Evolutionary conservation across 164 flowering plant species (phyloP).

Genomic region (Chimonanthus praecox): DNA sequence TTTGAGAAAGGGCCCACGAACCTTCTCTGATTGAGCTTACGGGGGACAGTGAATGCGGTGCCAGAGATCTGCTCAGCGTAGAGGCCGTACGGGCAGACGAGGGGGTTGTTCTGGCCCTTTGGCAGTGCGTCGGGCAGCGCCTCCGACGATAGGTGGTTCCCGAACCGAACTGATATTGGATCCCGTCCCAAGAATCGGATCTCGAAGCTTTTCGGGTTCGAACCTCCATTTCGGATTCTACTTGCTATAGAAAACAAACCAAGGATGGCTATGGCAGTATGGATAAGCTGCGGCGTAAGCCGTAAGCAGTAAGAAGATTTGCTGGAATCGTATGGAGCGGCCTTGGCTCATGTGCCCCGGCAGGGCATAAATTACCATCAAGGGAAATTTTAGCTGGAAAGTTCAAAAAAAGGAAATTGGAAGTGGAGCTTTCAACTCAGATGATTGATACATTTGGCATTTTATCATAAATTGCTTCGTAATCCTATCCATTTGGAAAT

Average conservation of each 20-base stretch:
- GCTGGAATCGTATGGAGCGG: too few relatives aligned
- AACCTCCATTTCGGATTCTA: background rate
- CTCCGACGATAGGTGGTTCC: conserved; percentile 78
- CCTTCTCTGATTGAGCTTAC: conserved; percentile 75
- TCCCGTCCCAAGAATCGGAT: conserved; percentile 11
- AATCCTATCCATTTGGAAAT: too few relatives aligned
- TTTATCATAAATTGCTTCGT: too few relatives aligned
- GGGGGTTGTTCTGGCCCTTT: conserved; percentile 73
- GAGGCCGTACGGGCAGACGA: conserved; percentile 78
- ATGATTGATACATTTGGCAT: too few relatives aligned
- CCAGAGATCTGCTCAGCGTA: conserved; percentile 98
- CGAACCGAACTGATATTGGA: conserved; percentile 67
- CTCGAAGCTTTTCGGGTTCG: background rate
- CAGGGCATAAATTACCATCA: too few relatives aligned
- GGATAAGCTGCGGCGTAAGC: too few relatives aligned
- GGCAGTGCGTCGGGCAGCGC: conserved; percentile 82
- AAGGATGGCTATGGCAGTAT: too few relatives aligned
- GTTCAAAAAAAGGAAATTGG: too few relatives aligned
- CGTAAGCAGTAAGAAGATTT: too few relatives aligned
- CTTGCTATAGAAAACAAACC: background rate
- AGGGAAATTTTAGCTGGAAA: too few relatives aligned
- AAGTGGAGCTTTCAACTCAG: too few relatives aligned
- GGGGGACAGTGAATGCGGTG: conserved; percentile 86
- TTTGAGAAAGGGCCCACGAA: conserved; percentile 8
- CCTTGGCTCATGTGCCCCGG: too few relatives aligned